Evolutionary conservation across 345 rosid species (phyloP), one percentile per base, ranked within the genome.

Genomic region (Physaria fendleri): DNA sequence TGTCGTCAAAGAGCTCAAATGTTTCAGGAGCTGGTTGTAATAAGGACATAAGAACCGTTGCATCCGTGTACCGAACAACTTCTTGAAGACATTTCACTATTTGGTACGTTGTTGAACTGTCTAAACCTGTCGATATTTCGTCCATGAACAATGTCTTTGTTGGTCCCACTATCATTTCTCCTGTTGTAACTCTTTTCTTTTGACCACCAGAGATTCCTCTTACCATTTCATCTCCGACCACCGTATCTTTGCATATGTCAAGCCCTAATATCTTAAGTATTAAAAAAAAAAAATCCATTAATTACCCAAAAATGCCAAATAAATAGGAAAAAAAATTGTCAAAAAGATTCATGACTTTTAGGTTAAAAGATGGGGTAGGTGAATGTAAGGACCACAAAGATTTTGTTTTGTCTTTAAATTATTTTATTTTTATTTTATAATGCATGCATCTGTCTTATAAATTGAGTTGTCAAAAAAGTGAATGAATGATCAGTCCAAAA

Each of bases 101-200:
- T 56, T 89, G 99, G 44, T 23, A 87, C 9, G 99, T 81, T 1
- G 97, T 92, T 53, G 97, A 89, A 76, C 97, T 87, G 66, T 93
- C 99, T 30, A 89, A 74, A 42, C 95, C 99, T 0, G 95, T 93
- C 5, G 99, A 88, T 77, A 87, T 93, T 72, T 89, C 99, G 56
- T 93, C 99, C 97, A 93, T 93, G 65, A 78, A 86, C 44, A 93
- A 29, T 15, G 94, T 79, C 65, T 89, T 93, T 21, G 97, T 81
- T 17, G 99, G 99, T 15, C 97, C 94, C 22, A 93, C 99, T 20
- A 86, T 85, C 99, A 89, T 93, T 75, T 93, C 99, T 32, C 96
- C 98, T 82, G 97, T 90, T 4, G 97, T 90, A 12, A 90, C 90
- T 70, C 95, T 56, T 59, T 87, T 87, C 56, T 80, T 90, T 62